Conservation (phyloP, 306 rosid genomes). For the Arachis stenosperma region DNA sequence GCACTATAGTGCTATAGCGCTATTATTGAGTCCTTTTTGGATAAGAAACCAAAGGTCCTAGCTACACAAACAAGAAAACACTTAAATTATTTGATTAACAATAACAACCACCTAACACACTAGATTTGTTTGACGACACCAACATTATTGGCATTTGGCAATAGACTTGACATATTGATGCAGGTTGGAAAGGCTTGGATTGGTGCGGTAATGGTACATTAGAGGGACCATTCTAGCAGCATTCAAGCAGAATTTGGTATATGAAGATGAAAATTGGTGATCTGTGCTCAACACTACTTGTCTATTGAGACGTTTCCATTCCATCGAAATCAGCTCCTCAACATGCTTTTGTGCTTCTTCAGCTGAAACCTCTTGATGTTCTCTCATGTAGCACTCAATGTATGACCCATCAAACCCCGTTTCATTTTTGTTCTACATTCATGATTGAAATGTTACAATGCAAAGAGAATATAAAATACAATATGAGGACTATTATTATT, state of each 20-base stretch:
- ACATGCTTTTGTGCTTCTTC: constrained; percentile 36
- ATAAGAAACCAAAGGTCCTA: too few species aligned
- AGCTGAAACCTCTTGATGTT: constrained; percentile 22
- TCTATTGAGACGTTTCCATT: constrained; percentile 49
- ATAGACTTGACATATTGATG: constrained; percentile 43
- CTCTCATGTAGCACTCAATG: constrained; percentile 45
- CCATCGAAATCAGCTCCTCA: constrained; percentile 37
- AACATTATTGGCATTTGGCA: background rate
- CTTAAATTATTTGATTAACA: too few species aligned
- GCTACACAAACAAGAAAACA: too few species aligned
- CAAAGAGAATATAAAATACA: too few species aligned
- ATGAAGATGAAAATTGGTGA: constrained; percentile 39
- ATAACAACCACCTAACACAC: too few species aligned
- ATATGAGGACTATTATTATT: too few species aligned
- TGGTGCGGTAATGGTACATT: constrained; percentile 45
- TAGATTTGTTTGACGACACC: too few species aligned
- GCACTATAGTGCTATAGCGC: too few species aligned
- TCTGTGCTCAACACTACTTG: constrained; percentile 33
- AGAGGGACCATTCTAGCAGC: constrained; percentile 51
- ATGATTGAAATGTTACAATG: too few species aligned
- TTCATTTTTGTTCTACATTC: constrained; percentile 48
- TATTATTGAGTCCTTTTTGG: too few species aligned
- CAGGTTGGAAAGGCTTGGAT: constrained; percentile 42
- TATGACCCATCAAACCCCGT: constrained; percentile 55
- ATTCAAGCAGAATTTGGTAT: constrained; percentile 43